phyloP scores from a whole-genome alignment of 2,329 filamentous ascomycete genomes.

The Colletotrichum coccodes region DNA sequence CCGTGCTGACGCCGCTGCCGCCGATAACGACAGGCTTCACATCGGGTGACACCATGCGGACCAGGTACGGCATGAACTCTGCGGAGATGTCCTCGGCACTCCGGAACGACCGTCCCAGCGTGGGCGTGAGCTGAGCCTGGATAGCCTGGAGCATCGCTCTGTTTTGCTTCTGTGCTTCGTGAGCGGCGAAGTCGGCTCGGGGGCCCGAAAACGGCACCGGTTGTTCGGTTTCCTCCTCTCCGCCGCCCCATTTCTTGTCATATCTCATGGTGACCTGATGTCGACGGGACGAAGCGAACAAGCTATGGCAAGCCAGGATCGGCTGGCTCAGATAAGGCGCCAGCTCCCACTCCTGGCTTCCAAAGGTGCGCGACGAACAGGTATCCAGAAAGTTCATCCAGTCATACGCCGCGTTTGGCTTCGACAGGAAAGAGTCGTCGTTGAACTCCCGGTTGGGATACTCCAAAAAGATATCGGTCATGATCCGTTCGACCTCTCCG shows the following conservation, averaged over 20 bases:
- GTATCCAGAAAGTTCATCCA: conserved; percentile 95
- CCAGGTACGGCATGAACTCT: conserved; percentile 86
- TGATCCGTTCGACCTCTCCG: conserved; percentile 81
- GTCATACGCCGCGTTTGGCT: conserved; percentile 88
- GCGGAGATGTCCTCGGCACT: conserved; percentile 80
- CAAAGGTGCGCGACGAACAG: conserved; percentile 81
- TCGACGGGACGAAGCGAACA: conserved; percentile 81
- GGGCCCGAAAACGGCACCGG: conserved; percentile 83
- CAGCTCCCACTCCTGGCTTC: conserved; percentile 94
- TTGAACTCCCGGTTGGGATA: conserved; percentile 92
- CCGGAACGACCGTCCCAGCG: conserved; percentile 80
- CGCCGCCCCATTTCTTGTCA: conserved; percentile 56
- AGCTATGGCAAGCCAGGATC: conserved; percentile 87
- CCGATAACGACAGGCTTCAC: conserved; percentile 90
- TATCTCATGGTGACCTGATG: conserved; percentile 52
- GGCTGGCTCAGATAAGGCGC: conserved; percentile 87
- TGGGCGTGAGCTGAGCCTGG: conserved; percentile 76
- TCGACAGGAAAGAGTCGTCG: conserved; percentile 90
- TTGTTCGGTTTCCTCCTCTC: conserved; percentile 61
- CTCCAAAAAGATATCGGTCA: conserved; percentile 84
- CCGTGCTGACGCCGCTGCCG: conserved; percentile 74
- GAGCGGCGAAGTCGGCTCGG: conserved; percentile 82
- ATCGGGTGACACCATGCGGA: conserved; percentile 86
- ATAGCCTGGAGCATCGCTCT: conserved; percentile 78
- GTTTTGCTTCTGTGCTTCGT: conserved; percentile 84